A percentile compares a stretch with the other conserved stretches of the same genome.
These are phyloP conservation scores for Choiromyces venosus DNA, from an alignment of 495 filamentous ascomycete genomes.

Conservation along the genomic window DNA sequence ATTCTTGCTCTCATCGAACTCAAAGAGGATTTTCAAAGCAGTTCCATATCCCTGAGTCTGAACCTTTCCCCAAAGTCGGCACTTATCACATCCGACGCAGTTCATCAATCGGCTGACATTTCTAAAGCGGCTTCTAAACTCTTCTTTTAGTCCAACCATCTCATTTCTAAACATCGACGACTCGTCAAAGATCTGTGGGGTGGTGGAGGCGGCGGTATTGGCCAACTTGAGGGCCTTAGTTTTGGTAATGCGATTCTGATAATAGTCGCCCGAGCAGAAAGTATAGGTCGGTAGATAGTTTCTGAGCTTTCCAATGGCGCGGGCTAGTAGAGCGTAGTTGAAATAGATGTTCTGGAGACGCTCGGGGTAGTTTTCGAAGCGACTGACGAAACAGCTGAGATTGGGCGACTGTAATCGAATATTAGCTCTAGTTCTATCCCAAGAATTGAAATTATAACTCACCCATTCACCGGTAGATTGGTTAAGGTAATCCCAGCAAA, in stretches of 20 bases:
- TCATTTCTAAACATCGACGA: slow-evolving; percentile 83
- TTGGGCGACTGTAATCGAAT: slow-evolving; percentile 56
- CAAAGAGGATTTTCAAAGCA: slow-evolving; percentile 90
- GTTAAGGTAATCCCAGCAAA: slow-evolving; percentile 95
- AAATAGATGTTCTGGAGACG: slow-evolving; percentile 97
- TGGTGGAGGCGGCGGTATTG: slow-evolving; percentile 55
- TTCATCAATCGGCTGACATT: slow-evolving; percentile 97
- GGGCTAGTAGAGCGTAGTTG: slow-evolving; percentile 89
- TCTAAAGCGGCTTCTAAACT: slow-evolving; percentile 94
- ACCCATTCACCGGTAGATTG: slow-evolving; percentile 89
- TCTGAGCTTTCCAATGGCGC: slow-evolving; percentile 85
- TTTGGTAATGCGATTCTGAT: slow-evolving; percentile 72
- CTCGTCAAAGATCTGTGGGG: slow-evolving; percentile 84
- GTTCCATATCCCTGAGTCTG: slow-evolving; percentile 93
- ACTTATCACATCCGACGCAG: slow-evolving; percentile 98
- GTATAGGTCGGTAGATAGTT: slow-evolving; percentile 78
- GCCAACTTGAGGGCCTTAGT: slow-evolving; percentile 70
- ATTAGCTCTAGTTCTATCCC: neutral
- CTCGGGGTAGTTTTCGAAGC: slow-evolving; percentile 77
- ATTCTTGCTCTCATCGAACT: slow-evolving; percentile 77
- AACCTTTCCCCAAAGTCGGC: slow-evolving; percentile 95
- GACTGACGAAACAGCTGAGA: slow-evolving; percentile 76
- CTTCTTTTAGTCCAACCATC: slow-evolving; percentile 74
- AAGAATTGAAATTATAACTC: neutral
- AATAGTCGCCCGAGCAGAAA: slow-evolving; percentile 80